Conservation (phyloP, 208 protist species). For the Strigomonas culicis region DNA sequence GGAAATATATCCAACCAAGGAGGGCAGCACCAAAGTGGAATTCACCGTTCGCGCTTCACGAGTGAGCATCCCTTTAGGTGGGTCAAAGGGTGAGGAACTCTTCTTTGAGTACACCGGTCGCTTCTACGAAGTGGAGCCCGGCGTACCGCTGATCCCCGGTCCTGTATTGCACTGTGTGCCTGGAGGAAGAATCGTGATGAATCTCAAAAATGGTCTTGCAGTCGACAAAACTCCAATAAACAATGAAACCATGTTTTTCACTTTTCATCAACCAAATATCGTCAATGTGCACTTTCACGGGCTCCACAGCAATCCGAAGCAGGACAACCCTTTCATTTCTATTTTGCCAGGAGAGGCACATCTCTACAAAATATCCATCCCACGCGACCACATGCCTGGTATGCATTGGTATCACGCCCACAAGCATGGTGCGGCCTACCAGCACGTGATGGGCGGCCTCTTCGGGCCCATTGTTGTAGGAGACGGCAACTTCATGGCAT, state of each 20-base stretch:
- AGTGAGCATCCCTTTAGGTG: slow-evolving; percentile 45
- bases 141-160: slow-evolving; percentile 48
- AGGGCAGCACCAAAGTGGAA: slow-evolving; percentile 44
- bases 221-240: slow-evolving; percentile 16
- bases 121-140: slow-evolving; percentile 42
- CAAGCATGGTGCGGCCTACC: slow-evolving; percentile 65
- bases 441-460: slow-evolving; percentile 75
- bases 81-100: slow-evolving; percentile 19
- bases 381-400: slow-evolving; percentile 65
- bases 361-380: slow-evolving; percentile 68
- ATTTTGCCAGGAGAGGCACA: slow-evolving; percentile 32
- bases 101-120: slow-evolving; percentile 72
- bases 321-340: slow-evolving; percentile 69
- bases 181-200: slow-evolving; percentile 63
- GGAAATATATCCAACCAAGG: slow-evolving; percentile 29
- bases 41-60: slow-evolving; percentile 32
- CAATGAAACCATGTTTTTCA: slow-evolving; percentile 30
- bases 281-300: slow-evolving; percentile 87
- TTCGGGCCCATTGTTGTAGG: slow-evolving; percentile 79
- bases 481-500: slow-evolving; percentile 33
- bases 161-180: slow-evolving; percentile 57
- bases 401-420: slow-evolving; percentile 88
- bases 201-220: slow-evolving; percentile 55
- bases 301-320: slow-evolving; percentile 61
- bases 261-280: slow-evolving; percentile 64